Conservation (phyloP, 495 filamentous ascomycete species). For the Aspergillus campestris region DNA sequence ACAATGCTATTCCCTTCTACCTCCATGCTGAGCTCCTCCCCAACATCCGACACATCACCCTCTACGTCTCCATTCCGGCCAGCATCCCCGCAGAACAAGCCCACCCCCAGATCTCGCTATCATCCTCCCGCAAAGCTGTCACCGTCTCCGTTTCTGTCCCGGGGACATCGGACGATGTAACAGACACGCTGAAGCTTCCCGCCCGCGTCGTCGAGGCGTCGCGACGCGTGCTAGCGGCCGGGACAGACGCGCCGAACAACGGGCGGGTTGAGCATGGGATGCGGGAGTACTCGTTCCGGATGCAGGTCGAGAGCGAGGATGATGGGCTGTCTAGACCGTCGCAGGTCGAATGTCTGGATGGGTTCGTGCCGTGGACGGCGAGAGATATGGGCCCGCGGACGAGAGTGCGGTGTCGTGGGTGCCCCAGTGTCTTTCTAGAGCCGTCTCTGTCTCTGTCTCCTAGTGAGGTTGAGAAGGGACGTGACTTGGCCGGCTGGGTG, state of each 20-base stretch:
- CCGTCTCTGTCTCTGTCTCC: background rate
- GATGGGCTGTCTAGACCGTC: constrained; percentile 5
- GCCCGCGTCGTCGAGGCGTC: constrained; percentile 41
- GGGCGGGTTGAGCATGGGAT: background rate
- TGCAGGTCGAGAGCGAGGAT: constrained; percentile 48
- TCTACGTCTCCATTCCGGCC: constrained; percentile 58
- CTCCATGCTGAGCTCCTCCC: constrained; percentile 83
- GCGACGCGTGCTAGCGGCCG: constrained; percentile 11
- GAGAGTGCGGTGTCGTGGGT: constrained; percentile 57
- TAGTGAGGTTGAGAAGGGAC: background rate
- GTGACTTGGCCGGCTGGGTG: constrained; percentile 16
- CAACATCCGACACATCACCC: constrained; percentile 77
- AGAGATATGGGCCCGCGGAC: constrained; percentile 44
- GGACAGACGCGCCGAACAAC: background rate
- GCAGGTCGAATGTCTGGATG: constrained; percentile 24
- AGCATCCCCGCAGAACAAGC: constrained; percentile 26
- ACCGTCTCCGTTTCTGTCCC: constrained; percentile 26
- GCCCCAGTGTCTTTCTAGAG: constrained; percentile 30
- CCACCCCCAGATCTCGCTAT: constrained; percentile 24
- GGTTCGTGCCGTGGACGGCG: constrained; percentile 66
- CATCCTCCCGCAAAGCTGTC: constrained; percentile 32
- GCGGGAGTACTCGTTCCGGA: constrained; percentile 52
- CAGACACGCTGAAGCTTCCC: constrained; percentile 57
- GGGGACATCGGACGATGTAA: constrained; percentile 39
- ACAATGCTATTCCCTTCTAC: constrained; percentile 21